These are phyloP conservation scores for Hymenoscyphus fraxineus DNA, from an alignment of 2,329 filamentous ascomycete species.

Conservation along the genomic window DNA sequence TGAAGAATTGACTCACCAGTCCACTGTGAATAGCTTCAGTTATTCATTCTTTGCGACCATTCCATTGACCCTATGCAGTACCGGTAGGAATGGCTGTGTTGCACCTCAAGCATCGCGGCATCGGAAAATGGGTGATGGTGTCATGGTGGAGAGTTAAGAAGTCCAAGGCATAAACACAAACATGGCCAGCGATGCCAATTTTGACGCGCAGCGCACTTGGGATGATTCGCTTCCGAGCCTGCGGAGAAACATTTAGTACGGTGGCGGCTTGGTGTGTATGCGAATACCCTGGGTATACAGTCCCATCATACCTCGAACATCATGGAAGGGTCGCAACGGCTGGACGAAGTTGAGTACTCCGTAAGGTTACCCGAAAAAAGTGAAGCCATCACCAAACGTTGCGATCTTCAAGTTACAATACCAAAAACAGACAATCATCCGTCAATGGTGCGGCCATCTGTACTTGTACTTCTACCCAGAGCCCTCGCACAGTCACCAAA, in stretches of 20 bases:
- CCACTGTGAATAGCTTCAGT: too few species aligned
- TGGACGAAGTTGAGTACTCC: too few species aligned
- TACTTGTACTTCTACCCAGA: not conserved
- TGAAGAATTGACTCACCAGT: not conserved
- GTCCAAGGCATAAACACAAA: slow-evolving; percentile 7
- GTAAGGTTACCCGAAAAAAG: too few species aligned
- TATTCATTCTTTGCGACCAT: too few species aligned
- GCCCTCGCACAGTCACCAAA: not conserved
- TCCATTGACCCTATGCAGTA: too few species aligned
- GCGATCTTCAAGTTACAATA: too few species aligned
- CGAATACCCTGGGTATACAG: too few species aligned
- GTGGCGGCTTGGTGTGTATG: not conserved
- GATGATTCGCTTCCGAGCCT: too few species aligned
- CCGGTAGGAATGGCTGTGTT: too few species aligned
- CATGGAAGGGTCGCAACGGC: too few species aligned
- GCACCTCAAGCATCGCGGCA: too few species aligned
- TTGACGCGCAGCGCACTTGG: not conserved
- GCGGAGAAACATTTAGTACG: not conserved
- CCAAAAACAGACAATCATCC: not conserved
- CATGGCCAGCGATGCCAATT: not conserved
- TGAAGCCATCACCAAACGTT: not conserved
- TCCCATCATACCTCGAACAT: too few species aligned
- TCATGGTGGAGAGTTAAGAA: not conserved
- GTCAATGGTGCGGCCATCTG: not conserved
- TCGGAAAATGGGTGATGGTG: not conserved